These are phyloP conservation scores for Yarrowia divulgata DNA, from an alignment of 805 yeast species.

Conservation along the genomic window DNA sequence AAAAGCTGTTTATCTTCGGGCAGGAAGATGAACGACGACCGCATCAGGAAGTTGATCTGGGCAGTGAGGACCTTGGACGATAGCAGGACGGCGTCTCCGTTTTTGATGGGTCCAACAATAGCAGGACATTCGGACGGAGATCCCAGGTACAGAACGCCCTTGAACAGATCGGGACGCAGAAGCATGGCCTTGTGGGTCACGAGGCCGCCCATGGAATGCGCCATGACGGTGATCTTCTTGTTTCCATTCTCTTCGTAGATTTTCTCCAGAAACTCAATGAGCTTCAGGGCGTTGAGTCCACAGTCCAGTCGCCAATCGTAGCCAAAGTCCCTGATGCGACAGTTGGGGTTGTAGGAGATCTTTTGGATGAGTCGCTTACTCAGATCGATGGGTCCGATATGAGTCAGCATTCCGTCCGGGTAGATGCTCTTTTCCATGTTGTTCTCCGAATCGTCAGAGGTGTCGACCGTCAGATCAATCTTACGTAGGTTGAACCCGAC, in stretches of 20 bases:
- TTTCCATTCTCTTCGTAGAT: conserved; percentile 51
- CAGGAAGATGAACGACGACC: conserved; percentile 79
- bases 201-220: conserved; percentile 95
- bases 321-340: conserved; percentile 76
- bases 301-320: conserved; percentile 91
- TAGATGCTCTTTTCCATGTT: conserved; percentile 59
- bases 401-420: conserved; percentile 80
- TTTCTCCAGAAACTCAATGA: conserved; percentile 58
- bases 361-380: conserved; percentile 65
- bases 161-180: conserved; percentile 66
- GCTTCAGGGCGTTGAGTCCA: conserved; percentile 60
- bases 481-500: conserved; percentile 81
- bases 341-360: conserved; percentile 58
- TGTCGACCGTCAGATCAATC: conserved; percentile 75
- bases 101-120: conserved; percentile 83
- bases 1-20: conserved; percentile 81
- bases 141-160: conserved; percentile 83
- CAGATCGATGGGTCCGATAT: conserved; percentile 88
- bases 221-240: conserved; percentile 72
- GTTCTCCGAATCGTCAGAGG: conserved; percentile 71
- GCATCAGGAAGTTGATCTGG: conserved; percentile 86
- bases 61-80: conserved; percentile 77
- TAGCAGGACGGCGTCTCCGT: conserved; percentile 79
- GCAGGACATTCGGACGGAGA: conserved; percentile 84
- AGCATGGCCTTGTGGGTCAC: conserved; percentile 82